Conservation (phyloP, 352 stramenopile species). For the Globisporangium emineosum region DNA sequence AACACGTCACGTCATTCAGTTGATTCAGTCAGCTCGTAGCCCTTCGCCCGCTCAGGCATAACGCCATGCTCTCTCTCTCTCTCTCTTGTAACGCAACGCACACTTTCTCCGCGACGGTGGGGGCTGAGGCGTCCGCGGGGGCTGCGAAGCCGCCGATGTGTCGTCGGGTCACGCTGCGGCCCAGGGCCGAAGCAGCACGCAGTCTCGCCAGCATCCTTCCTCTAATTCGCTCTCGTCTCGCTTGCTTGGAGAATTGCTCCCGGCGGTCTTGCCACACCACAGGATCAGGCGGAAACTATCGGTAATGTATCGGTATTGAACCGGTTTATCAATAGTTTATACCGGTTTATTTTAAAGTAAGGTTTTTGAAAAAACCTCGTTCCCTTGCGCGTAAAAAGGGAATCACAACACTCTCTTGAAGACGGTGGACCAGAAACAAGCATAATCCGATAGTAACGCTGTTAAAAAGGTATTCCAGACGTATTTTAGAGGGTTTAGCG, state of each 20-base stretch:
- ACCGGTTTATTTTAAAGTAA: too few relatives aligned
- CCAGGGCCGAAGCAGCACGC: conserved; percentile 21
- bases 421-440: too few relatives aligned
- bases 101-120: conserved; percentile 63
- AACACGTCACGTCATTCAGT: background rate
- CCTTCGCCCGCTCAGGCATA: background rate
- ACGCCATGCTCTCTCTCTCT: background rate
- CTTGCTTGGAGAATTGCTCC: conserved; percentile 1
- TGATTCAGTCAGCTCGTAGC: background rate
- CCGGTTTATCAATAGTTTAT: too few relatives aligned
- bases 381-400: too few relatives aligned
- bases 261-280: conserved; percentile 8
- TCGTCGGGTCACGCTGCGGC: conserved; percentile 29
- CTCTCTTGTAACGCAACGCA: conserved; percentile 24
- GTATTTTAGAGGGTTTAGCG: too few relatives aligned
- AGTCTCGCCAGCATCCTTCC: conserved; percentile 41
- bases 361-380: too few relatives aligned
- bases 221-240: conserved; percentile 2
- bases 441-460: too few relatives aligned
- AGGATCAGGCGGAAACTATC: too few relatives aligned
- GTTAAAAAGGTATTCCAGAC: too few relatives aligned
- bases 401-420: too few relatives aligned
- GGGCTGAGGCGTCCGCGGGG: conserved; percentile 25
- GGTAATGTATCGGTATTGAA: too few relatives aligned
- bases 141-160: conserved; percentile 52